Conservation (phyloP, 1,284 basidiomycete genomes). For the Ustilago trichophora region DNA sequence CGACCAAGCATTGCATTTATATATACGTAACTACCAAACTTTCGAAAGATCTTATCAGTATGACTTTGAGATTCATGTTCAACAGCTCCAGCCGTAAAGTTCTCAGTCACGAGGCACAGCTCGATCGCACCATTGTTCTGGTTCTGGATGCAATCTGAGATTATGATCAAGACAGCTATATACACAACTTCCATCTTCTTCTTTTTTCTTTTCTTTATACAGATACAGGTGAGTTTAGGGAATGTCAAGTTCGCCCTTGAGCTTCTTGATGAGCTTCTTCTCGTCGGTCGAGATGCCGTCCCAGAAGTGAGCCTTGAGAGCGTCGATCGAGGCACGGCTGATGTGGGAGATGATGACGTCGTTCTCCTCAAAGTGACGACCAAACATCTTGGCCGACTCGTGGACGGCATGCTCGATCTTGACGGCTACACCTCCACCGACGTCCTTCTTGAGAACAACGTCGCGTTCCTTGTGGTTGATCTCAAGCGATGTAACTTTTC, state of each 20-base stretch:
- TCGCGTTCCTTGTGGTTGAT: conserved; percentile 68
- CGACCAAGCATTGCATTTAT: neutral
- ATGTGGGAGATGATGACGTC: conserved; percentile 92
- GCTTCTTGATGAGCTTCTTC: conserved; percentile 89
- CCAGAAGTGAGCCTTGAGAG: conserved; percentile 80
- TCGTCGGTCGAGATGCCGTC: conserved; percentile 89
- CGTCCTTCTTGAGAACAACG: conserved; percentile 89
- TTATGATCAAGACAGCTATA: no score
- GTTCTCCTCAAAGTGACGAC: conserved; percentile 90
- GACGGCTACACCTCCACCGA: conserved; percentile 94
- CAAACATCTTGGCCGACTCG: conserved; percentile 81
- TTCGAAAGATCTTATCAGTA: no score
- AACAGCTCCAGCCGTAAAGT: no score
- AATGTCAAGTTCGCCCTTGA: conserved; percentile 80
- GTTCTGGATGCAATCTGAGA: no score
- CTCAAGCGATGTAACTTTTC: conserved; percentile 81
- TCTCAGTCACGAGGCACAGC: no score
- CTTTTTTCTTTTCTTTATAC: neutral
- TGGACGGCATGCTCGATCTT: conserved; percentile 98
- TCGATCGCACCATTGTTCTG: no score
- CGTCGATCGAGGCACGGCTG: conserved; percentile 88
- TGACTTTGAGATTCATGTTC: no score
- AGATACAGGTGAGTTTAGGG: conserved; percentile 35
- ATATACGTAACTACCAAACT: neutral
- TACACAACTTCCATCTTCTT: no score